Base-by-base conservation (phyloP, 1,284 basidiomycete genomes). In the Coniferiporia weirii region DNA sequence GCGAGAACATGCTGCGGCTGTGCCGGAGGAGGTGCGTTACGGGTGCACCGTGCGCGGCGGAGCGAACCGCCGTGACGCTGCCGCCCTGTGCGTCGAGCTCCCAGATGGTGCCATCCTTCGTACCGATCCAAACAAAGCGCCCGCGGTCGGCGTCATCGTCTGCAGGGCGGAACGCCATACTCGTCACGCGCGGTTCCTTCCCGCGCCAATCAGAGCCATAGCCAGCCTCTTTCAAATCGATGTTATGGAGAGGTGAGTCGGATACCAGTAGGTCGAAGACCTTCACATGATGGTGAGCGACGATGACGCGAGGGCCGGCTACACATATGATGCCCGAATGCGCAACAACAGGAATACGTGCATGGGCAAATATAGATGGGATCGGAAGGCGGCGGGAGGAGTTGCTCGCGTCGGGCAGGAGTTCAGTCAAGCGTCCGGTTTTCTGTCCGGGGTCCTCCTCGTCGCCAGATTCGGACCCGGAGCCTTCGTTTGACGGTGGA, bases 101-200 rank as follows among this genome's bases (percentile, higher is more conserved):
- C 66, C 89, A 80, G 13, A 97, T 61, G 69, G 89, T 85, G 0
- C 95, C 95, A 34, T 95, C 93, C 72, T 90, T 93, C 44, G 91
- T 93, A 0, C 94, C 95, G 15, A 89, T 74, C 94, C 93, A 96
- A 5, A 94, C 66, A 61, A 82, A 81, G 20, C 66, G 70, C 52
- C 81, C 76, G 22, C 74, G 70, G 60, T 81, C 72, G 0, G 58
- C 66, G 13, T 69, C 67, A 20, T 69, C 64, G 9, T 61, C 66
- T 17, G 79, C 76, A 0, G 85, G 79, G 4, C 88, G 77, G 70
- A 93, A 91, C 67, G 89, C 89, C 72, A 95, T 78, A 17, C 85
- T 82, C 0, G 86, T 88, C 48, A 94, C 77, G 63, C 85, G 85
- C 7, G 82, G 73, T 46, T 93, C 87, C 66, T 88, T 89, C 36